phyloP scores from a whole-genome alignment of 2,329 filamentous ascomycete genomes.

The Fusarium robinianum region DNA sequence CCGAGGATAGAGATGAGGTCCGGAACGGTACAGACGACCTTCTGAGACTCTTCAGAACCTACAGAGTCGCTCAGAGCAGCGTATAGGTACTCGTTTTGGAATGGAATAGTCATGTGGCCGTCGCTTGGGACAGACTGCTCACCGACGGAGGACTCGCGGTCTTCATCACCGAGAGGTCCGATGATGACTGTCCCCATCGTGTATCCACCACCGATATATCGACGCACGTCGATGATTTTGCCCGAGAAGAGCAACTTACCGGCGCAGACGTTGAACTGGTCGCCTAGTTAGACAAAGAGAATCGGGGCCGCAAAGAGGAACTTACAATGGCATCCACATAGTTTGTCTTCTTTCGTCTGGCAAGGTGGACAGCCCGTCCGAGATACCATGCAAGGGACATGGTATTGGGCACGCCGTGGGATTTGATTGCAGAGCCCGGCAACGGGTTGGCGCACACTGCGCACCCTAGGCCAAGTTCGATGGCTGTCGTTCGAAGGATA shows the following conservation, averaged over 20 bases:
- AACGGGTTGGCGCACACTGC: constrained; percentile 43
- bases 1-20: constrained; percentile 45
- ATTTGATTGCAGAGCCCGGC: constrained; percentile 40
- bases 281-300: background rate
- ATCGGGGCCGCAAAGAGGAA: fast-evolving
- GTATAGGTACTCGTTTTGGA: constrained; percentile 49
- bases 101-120: constrained; percentile 46
- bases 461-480: constrained; percentile 47
- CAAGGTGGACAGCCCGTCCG: constrained; percentile 51
- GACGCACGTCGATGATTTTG: constrained; percentile 47
- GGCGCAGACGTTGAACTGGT: constrained; percentile 38
- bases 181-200: constrained; percentile 47
- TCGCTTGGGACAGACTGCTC: constrained; percentile 23
- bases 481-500: constrained; percentile 42
- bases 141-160: constrained; percentile 33
- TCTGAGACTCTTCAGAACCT: constrained; percentile 36
- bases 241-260: constrained; percentile 45
- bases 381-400: constrained; percentile 59
- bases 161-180: constrained; percentile 39
- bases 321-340: constrained; percentile 35
- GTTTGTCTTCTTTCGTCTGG: constrained; percentile 31
- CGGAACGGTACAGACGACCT: constrained; percentile 44
- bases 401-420: constrained; percentile 48
- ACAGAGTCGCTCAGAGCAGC: constrained; percentile 42
- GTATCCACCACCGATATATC: constrained; percentile 46